Evolutionary conservation across 2,329 filamentous ascomycete species (phyloP), one percentile per base, ranked within the genome.

Genomic region (Sarocladium strictum): DNA sequence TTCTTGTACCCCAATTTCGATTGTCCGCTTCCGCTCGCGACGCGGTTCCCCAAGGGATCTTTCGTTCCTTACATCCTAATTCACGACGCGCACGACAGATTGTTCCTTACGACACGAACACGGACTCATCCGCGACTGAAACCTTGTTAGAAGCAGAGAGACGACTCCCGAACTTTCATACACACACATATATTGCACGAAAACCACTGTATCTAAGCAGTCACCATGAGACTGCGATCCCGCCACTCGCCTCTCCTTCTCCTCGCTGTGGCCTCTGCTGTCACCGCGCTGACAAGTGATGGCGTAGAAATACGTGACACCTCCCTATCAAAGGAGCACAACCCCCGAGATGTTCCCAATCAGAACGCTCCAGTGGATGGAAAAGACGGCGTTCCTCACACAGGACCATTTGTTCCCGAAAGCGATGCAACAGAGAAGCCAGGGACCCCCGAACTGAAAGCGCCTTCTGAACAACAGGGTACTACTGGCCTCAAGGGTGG

Each of bases 291-390:
- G 49, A 63, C 74, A 38, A 63, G 68, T 57, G 66, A 57, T 10
- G 49, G 63, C 24, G 57, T 60, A 27, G 58, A 59, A 33, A 3
- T 29, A 15, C 27, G 32, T 53, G 60, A 14, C 56, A 62, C n/a
- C 62, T 65, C 43, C 59, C 59, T 41, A 59, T 63, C 24, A 73
- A 71, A 58, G 58, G 56, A 38, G 72, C 6, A 32, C 12, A 71
- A 53, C 27, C 12, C 49, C 10, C 65, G 66, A 53, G 65, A 67
- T 27, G 56, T 73, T 10, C 75, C 76, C 29, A 78, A 74, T 55
- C 91, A 91, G 68, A 86, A 94, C 74, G 90, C 89, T 55, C 93
- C 93, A 0, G 86, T 97, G 19, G 94, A 97, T 67, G 92, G 92
- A 45, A 87, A 88, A 63, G 94, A 97, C 72, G 94, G 94, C 49